Base-by-base conservation (phyloP, 228 moss, liverwort and hornwort genomes). In the Sphagnum magellanicum region DNA sequence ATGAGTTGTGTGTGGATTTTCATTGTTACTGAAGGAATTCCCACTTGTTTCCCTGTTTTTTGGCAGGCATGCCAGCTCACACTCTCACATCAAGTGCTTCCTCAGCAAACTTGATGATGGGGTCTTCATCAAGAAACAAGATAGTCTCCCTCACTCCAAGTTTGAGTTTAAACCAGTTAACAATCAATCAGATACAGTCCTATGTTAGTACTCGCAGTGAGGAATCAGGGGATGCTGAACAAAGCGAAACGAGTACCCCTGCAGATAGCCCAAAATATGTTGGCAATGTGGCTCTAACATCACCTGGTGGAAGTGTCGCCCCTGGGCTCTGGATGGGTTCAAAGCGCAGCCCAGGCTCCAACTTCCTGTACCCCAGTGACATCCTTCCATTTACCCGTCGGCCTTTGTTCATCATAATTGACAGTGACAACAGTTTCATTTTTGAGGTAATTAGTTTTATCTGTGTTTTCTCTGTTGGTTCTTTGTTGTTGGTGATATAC, bases 311-410 rank as follows among this genome's bases (percentile, higher is more conserved):
- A 66, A 75, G 71, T 71, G 70, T 74, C 63, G 75, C 67, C 72
- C 78, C 77, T 60, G 94, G 94, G 57, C 79, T 94, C 49, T 91
- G 91, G 94, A 64, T 94, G 63, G 94, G 94, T 17, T 86, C 89
- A 52, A 90, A 88, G 71, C 87, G 86, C 68, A 91, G 77, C 70
- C 66, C 84, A 90, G 91, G 92, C 65, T 83, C 79, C 60, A 89
- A 92, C 75, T 91, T 77, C 71, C 91, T 96, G 11, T 92, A 84
- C 67, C 92, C 95, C 7, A 88, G 88, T 81, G 95, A 96, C 76
- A 82, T 96, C 66, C 81, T 92, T 63, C 95, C 95, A 59, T 96
- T 96, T 66, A 96, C 95, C 46, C 87, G 95, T 51, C 90, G 92
- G 50, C 95, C 95, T 68, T 79, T 96, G 53, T 76, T 96, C 77